Base-by-base conservation (phyloP, 202 grass and related monocot genomes). In the Miscanthus sacchariflorus region DNA sequence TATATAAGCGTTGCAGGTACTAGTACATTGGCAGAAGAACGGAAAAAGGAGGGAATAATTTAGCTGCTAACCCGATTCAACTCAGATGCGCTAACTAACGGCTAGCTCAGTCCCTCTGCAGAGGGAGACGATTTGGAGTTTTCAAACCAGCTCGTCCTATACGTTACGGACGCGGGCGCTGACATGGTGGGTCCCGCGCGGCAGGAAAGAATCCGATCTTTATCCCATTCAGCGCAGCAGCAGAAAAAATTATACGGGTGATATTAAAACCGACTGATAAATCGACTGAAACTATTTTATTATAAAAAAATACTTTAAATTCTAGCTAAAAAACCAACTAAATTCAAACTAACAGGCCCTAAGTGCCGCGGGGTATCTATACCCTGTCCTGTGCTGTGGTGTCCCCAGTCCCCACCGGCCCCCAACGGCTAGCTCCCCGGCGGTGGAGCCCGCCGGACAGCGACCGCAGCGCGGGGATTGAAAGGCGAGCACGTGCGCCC, bases 81-180 rank as follows among this genome's bases (percentile, higher is more conserved):
- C 30, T 87, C 85, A 89, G 87, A 93, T 95, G 70, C 79, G 79
- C 72, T 90, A 93, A 91, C 69, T 82, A 95, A 95, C 91, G 91
- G 94, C 91, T 95, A 95, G 66, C 81, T 93, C 82, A 56, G 74
- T 19, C 48, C 73, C 15, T 36, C 2, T 27, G 28, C 24, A 8
- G 28, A 69, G 14, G 12, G 68, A 24, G 65, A 72, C 30, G 38
- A 79, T 25, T 64, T 30, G 71, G 19, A 6, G 24, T 80, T 76
- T 76, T 49, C 30, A 84, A 88, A n/a, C 7, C 21, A 45, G 12
- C 2, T 28, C 39, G 76, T 39, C 36, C 81, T 52, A 78, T 49
- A 87, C 89, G 81, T 76, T 87, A 50, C 40, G 35, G 46, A 4
- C 23, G 1, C 2, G 2, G 40, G 17, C 10, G 1, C 68, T 89